These are phyloP conservation scores for Pharus latifolius DNA, from an alignment of 176 grass and related monocot species.

Conservation along the genomic window DNA sequence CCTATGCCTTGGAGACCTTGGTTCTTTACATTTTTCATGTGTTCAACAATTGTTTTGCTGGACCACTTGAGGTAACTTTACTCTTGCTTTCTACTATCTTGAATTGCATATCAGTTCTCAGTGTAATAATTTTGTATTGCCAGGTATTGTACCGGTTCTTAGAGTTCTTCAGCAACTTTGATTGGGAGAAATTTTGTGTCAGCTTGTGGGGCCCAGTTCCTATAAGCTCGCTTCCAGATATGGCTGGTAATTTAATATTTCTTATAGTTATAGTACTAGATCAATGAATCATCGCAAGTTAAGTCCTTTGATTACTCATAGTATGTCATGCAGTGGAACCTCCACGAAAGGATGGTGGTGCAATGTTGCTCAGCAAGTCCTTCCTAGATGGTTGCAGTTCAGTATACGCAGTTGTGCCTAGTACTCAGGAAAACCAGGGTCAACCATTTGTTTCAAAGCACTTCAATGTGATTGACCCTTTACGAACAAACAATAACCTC, in stretches of 20 bases:
- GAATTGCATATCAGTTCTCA: background rate
- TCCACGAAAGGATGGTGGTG: slow-evolving; percentile 32
- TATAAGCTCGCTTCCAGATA: slow-evolving; percentile 43
- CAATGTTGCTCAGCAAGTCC: slow-evolving; percentile 27
- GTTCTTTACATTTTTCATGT: slow-evolving; percentile 69
- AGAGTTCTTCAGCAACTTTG: slow-evolving; percentile 63
- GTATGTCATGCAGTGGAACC: slow-evolving; percentile 31
- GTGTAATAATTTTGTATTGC: background rate
- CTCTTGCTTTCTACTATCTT: background rate
- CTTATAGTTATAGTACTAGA: background rate
- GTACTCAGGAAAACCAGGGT: slow-evolving; percentile 26
- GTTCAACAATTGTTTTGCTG: slow-evolving; percentile 48
- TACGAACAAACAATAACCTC: slow-evolving; percentile 57
- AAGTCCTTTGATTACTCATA: background rate
- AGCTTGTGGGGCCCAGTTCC: slow-evolving; percentile 52
- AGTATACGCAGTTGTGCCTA: slow-evolving; percentile 25
- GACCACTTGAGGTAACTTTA: slow-evolving; percentile 49
- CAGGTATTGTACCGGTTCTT: slow-evolving; percentile 56
- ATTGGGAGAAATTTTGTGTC: slow-evolving; percentile 51
- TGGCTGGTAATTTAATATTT: slow-evolving; percentile 33
- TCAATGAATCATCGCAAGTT: background rate
- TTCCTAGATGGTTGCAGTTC: slow-evolving; percentile 27
- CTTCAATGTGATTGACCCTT: slow-evolving; percentile 64
- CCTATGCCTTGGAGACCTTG: slow-evolving; percentile 59
- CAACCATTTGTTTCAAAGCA: slow-evolving; percentile 49